Percentiles rank a stretch among this genome's conserved stretches.
Evolutionary conservation across 306 rosid species (phyloP).

Genomic region (Quercus aquifolioides): DNA sequence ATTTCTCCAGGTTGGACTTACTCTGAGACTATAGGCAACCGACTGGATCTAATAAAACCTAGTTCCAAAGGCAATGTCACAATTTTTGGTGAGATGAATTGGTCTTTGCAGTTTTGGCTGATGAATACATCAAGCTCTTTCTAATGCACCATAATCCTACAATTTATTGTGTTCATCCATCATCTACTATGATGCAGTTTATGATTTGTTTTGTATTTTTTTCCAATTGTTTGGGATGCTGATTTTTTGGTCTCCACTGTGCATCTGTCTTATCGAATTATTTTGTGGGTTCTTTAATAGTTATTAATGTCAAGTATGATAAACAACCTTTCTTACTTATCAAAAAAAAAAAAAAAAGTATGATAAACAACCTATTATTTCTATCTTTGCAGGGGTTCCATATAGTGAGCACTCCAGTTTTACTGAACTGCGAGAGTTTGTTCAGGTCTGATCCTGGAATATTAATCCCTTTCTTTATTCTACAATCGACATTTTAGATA

Average conservation of each 20-base stretch:
- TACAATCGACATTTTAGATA: not conserved
- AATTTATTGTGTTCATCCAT: not conserved
- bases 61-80: constrained; percentile 44
- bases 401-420: constrained; percentile 66
- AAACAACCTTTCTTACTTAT: no score
- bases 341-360: no score
- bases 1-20: constrained; percentile 49
- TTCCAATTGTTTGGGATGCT: constrained; percentile 9
- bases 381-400: constrained; percentile 45
- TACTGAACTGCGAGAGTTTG: constrained; percentile 49
- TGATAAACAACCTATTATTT: constrained; percentile 20
- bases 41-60: constrained; percentile 49
- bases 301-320: constrained; percentile 2
- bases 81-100: constrained; percentile 41
- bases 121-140: not conserved
- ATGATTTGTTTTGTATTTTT: not conserved
- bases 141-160: not conserved
- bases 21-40: constrained; percentile 40
- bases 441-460: constrained; percentile 36
- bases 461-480: not conserved
- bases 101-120: constrained; percentile 17
- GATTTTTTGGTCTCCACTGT: constrained; percentile 7
- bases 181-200: not conserved
- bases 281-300: not conserved
- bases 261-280: not conserved